These are phyloP conservation scores for Pestalotiopsis sp. DNA, from an alignment of 2,329 filamentous ascomycete species.

Conservation along the genomic window DNA sequence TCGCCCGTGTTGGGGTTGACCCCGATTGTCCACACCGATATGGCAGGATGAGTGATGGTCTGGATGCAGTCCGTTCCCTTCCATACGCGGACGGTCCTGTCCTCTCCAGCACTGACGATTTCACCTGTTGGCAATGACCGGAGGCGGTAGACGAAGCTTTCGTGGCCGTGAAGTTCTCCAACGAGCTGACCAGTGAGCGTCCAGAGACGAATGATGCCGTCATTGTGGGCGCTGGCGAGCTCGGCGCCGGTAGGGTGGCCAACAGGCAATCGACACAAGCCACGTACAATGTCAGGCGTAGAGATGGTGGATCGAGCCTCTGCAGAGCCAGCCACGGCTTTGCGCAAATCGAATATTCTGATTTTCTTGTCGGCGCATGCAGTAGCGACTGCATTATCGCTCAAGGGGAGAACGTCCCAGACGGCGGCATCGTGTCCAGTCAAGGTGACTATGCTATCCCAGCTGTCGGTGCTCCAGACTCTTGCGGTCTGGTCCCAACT, in stretches of 20 bases:
- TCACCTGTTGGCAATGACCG: slow-evolving; percentile 79
- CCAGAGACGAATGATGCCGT: slow-evolving; percentile 87
- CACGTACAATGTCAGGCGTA: slow-evolving; percentile 82
- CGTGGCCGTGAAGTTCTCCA: slow-evolving; percentile 81
- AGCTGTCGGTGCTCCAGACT: slow-evolving; percentile 83
- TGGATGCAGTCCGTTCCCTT: slow-evolving; percentile 81
- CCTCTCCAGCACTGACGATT: slow-evolving; percentile 88
- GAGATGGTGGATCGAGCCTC: slow-evolving; percentile 58
- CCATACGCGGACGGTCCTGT: slow-evolving; percentile 93
- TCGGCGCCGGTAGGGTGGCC: slow-evolving; percentile 81
- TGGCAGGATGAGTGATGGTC: slow-evolving; percentile 95
- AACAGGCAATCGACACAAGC: slow-evolving; percentile 78
- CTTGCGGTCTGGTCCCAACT: slow-evolving; percentile 91
- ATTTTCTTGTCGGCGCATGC: slow-evolving; percentile 90
- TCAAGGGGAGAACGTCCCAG: slow-evolving; percentile 88
- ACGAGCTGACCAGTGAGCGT: slow-evolving; percentile 77
- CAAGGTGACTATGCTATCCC: slow-evolving; percentile 75
- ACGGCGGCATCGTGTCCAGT: slow-evolving; percentile 76
- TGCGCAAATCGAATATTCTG: slow-evolving; percentile 76
- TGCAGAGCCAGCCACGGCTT: slow-evolving; percentile 56
- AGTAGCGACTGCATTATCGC: slow-evolving; percentile 81
- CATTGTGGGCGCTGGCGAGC: slow-evolving; percentile 95
- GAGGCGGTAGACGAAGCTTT: slow-evolving; percentile 92
- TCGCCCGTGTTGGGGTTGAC: slow-evolving; percentile 82
- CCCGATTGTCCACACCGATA: slow-evolving; percentile 95